These are phyloP conservation scores for Ogataea chonburiensis DNA, from an alignment of 805 yeast species.

Conservation along the genomic window DNA sequence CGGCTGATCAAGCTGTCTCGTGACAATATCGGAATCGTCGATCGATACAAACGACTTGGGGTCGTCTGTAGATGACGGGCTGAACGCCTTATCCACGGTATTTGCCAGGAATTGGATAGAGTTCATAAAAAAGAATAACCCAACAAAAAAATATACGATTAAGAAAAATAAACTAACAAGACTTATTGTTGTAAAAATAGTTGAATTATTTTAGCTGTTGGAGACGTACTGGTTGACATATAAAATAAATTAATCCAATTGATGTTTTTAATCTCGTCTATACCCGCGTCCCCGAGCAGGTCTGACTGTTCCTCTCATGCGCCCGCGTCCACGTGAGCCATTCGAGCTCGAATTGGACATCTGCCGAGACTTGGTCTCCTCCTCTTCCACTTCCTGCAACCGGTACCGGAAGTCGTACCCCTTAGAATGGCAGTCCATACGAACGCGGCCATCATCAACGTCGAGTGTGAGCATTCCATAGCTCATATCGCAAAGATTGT, in stretches of 20 bases:
- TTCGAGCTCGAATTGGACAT: conserved; percentile 2
- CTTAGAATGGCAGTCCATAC: conserved; percentile 50
- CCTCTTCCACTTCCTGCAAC: conserved; percentile 11
- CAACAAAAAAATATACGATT: conserved; percentile 7
- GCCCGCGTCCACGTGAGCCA: conserved; percentile 11
- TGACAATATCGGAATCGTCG: conserved; percentile 23
- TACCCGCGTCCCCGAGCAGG: conserved; percentile 8
- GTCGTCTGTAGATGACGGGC: conserved; percentile 14
- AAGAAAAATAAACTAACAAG: conserved; percentile 1
- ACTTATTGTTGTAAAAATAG: conserved; percentile 4
- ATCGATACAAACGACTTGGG: conserved; percentile 2
- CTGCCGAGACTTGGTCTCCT: conserved; percentile 2
- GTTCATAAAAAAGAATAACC: conserved; percentile 24
- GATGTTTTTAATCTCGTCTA: conserved; percentile 4
- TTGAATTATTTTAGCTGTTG: too few relatives aligned
- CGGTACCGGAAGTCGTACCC: conserved; percentile 67
- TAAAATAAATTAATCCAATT: neutral
- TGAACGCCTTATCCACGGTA: conserved; percentile 33
- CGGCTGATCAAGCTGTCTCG: conserved; percentile 19
- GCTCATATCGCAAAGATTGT: conserved; percentile 62
- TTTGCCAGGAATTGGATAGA: conserved; percentile 33
- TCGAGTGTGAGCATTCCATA: conserved; percentile 49
- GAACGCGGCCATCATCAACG: conserved; percentile 46
- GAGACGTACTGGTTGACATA: too few relatives aligned
- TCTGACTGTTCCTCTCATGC: conserved; percentile 4